Conservation (phyloP, 208 protist genomes). For the Leishmania braziliensis region DNA sequence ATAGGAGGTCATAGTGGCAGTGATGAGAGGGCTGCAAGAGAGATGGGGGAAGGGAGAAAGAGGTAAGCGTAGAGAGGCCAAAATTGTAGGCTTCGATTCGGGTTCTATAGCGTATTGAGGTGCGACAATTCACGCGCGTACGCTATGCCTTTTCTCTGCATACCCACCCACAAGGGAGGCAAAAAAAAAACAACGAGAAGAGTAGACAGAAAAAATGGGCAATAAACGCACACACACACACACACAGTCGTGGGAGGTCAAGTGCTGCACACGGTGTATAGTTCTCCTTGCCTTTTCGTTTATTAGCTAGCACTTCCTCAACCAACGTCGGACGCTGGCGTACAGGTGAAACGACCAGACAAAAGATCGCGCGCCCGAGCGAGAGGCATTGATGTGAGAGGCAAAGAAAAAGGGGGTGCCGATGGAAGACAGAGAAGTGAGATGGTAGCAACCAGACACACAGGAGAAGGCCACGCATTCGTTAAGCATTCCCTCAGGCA, state of each 20-base stretch:
- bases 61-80: neutral
- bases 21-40: neutral
- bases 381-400: slow-evolving; percentile 3
- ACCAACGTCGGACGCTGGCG: neutral
- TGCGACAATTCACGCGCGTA: neutral
- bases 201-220: neutral
- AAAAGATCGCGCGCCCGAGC: neutral
- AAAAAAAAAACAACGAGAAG: neutral
- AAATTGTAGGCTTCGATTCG: neutral
- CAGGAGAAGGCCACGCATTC: neutral
- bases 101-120: neutral
- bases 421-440: neutral
- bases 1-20: slow-evolving; percentile 60
- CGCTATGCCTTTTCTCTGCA: neutral
- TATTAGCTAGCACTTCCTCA: neutral
- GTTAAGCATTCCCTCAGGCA: neutral
- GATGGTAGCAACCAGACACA: neutral
- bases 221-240: slow-evolving; percentile 9
- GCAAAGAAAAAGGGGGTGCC: neutral
- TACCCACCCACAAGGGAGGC: neutral
- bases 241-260: neutral
- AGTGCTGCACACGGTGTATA: neutral
- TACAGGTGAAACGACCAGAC: neutral
- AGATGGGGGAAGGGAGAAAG: neutral
- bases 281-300: neutral